Evolutionary conservation across 169 alveolate species (phyloP), one percentile per base, ranked within the genome.

Genomic region (Plasmodium coatneyi): DNA sequence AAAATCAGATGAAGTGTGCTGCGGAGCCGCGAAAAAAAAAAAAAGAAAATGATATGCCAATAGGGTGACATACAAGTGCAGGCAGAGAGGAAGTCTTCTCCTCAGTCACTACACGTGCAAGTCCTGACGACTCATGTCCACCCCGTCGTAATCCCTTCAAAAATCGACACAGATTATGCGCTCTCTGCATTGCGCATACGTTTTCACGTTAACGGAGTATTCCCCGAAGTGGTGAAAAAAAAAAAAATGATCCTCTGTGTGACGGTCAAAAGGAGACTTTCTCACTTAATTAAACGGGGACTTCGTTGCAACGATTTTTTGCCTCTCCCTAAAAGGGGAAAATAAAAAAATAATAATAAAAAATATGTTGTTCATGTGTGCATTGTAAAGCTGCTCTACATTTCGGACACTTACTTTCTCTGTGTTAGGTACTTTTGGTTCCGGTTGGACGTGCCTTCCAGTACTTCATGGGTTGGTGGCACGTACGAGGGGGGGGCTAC

Each of bases 221-320:
- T 43, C 2, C 54, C n/a, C 54, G 10, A 12, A 43, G 71, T 3
- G 32, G 46, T 32, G 43, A 82, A 82, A 36, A 25, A 72, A 72
- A 32, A 60, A 52, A 84, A 74, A 14, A 66, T 5, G 39, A 34
- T 71, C 49, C 46, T 41, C 10, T 71, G 52, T 71, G 39, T 82
- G n/a, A 41, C 49, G n/a, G 54, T 16, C 54, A 32, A 32, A 43
- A 0, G 54, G 54, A 43, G 3, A 9, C n/a, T 43, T 43, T 3
- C 39, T 32, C 39, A 32, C n/a, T 43, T 12, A 43, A 49, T 84
- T 84, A 84, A 84, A 84, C 22, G 92, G 92, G 2, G 92, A 84
- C 60, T 84, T 84, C 10, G 92, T 84, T 14, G 92, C 92, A 30
- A 84, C 84, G 39, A 84, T 84, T 84, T 84, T 19, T 74, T 84